phyloP scores from a whole-genome alignment of 208 protist species.

The Leishmania amazonensis region DNA sequence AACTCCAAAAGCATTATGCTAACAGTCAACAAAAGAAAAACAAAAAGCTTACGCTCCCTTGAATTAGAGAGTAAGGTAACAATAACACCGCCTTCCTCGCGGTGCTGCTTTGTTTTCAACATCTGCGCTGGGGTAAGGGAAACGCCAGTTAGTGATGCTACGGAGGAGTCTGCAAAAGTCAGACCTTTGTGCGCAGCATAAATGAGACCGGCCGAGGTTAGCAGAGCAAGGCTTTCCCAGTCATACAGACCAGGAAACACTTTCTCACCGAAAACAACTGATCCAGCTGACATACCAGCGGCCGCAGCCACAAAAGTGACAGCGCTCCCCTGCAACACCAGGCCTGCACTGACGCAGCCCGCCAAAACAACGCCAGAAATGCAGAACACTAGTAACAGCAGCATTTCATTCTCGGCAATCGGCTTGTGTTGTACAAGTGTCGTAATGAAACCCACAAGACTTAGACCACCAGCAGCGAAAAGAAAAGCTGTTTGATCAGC shows the following conservation, averaged over 20 bases:
- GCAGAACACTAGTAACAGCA: slow-evolving; percentile 13
- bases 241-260: slow-evolving; percentile 9
- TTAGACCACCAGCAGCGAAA: slow-evolving; percentile 5
- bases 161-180: background rate
- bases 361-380: background rate
- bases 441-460: slow-evolving; percentile 13
- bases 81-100: slow-evolving; percentile 4
- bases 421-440: slow-evolving; percentile 11
- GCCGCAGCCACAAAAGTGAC: background rate
- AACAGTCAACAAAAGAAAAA: slow-evolving; percentile 79
- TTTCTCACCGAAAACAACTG: background rate
- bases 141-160: background rate
- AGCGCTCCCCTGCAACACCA: background rate
- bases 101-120: slow-evolving; percentile 13
- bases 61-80: slow-evolving; percentile 20
- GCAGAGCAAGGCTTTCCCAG: slow-evolving; percentile 13
- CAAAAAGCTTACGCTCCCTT: slow-evolving; percentile 53
- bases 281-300: background rate
- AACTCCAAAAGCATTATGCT: slow-evolving; percentile 86
- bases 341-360: background rate
- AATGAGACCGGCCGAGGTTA: background rate
- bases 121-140: slow-evolving; percentile 19
- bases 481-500: slow-evolving; percentile 17
- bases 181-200: slow-evolving; percentile 14
- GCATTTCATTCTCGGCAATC: slow-evolving; percentile 15